These are phyloP conservation scores for Triangularia setosa DNA, from an alignment of 2,329 filamentous ascomycete species.

Conservation along the genomic window DNA sequence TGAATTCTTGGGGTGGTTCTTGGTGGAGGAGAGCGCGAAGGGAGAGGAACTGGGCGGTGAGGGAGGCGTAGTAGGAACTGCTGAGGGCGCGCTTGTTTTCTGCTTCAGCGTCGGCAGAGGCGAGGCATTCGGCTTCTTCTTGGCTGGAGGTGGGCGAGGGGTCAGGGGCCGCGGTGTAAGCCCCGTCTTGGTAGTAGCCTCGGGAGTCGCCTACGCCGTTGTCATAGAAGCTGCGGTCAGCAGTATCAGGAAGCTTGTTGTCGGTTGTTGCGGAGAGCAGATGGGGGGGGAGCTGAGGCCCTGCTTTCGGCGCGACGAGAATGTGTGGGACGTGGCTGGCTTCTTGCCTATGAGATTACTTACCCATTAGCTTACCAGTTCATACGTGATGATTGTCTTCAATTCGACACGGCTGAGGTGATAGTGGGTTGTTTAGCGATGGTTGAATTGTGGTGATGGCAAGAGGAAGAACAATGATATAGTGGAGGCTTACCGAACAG, in stretches of 20 bases:
- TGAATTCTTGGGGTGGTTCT: conserved; percentile 48
- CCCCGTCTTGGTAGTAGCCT: conserved; percentile 73
- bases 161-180: conserved; percentile 63
- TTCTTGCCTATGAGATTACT: conserved; percentile 60
- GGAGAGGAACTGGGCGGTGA: conserved; percentile 61
- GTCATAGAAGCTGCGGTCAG: conserved; percentile 44
- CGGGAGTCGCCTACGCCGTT: conserved; percentile 49
- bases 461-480: background rate
- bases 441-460: conserved; percentile 11
- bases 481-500: conserved; percentile 58
- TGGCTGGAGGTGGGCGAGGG: conserved; percentile 13
- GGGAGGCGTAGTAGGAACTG: conserved; percentile 62
- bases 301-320: conserved; percentile 58
- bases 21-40: conserved; percentile 60
- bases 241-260: conserved; percentile 34
- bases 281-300: conserved; percentile 46
- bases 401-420: conserved; percentile 10
- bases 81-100: conserved; percentile 43
- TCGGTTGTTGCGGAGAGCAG: conserved; percentile 33
- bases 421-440: conserved; percentile 30
- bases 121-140: conserved; percentile 1
- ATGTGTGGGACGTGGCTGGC: conserved; percentile 70
- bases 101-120: conserved; percentile 29
- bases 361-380: conserved; percentile 45
- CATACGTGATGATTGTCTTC: background rate